Conservation (phyloP, 371 early-diverging fungal genomes). For the Saksenaea oblongispora region DNA sequence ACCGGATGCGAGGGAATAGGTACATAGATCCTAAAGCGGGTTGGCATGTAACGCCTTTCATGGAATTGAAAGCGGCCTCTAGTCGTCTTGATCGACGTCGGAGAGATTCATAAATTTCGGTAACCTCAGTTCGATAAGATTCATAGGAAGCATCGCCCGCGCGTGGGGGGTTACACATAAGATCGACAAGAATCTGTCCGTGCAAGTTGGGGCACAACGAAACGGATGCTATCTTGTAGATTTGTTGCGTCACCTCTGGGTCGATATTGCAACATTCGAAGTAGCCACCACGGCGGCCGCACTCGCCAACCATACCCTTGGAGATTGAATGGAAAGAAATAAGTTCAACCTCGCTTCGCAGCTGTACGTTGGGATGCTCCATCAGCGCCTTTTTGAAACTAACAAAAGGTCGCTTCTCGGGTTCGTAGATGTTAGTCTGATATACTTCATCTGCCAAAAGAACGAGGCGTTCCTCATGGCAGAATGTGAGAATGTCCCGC, state of each 20-base stretch:
- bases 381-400: conserved; percentile 91
- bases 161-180: conserved; percentile 93
- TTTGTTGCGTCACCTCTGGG: conserved; percentile 69
- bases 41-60: conserved; percentile 90
- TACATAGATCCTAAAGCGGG: conserved; percentile 94
- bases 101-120: conserved; percentile 81
- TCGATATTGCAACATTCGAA: conserved; percentile 92
- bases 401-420: conserved; percentile 82
- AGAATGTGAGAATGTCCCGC: conserved; percentile 86
- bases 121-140: conserved; percentile 72
- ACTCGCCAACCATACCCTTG: conserved; percentile 98
- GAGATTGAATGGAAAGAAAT: conserved; percentile 96
- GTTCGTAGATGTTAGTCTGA: conserved; percentile 91
- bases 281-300: conserved; percentile 98
- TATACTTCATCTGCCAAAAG: conserved; percentile 98
- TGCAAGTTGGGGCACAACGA: conserved; percentile 89
- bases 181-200: conserved; percentile 86
- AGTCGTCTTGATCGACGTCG: conserved; percentile 79
- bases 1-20: conserved; percentile 83
- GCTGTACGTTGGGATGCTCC: conserved; percentile 13
- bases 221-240: conserved; percentile 94
- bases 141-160: conserved; percentile 79
- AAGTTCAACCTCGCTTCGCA: conserved; percentile 57
- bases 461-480: conserved; percentile 78
- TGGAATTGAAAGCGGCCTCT: conserved; percentile 74